These are phyloP conservation scores for Podospora fimiseda DNA, from an alignment of 495 filamentous ascomycete genomes.

Conservation along the genomic window DNA sequence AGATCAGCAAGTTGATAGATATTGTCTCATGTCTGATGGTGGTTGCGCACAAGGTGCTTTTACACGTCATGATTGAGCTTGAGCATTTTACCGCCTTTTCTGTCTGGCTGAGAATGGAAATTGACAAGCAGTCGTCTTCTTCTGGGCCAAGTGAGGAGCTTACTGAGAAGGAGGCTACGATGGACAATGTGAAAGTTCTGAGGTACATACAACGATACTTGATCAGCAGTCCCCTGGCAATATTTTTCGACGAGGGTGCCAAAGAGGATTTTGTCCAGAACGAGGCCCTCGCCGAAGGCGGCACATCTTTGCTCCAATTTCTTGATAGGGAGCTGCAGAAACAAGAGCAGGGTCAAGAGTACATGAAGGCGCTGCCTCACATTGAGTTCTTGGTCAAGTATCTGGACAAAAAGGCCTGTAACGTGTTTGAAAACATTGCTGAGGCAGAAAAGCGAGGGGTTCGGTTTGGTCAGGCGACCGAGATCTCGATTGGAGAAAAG, in stretches of 20 bases:
- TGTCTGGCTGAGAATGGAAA: conserved; percentile 77
- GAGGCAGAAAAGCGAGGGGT: conserved; percentile 50
- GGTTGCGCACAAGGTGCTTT: conserved; percentile 65
- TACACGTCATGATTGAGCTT: conserved; percentile 67
- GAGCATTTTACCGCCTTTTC: conserved; percentile 74
- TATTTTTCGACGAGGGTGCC: conserved; percentile 34
- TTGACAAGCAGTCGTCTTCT: conserved; percentile 53
- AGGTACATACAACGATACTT: conserved; percentile 48
- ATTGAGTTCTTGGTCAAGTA: conserved; percentile 42
- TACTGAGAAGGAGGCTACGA: conserved; percentile 47
- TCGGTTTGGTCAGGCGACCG: conserved; percentile 40
- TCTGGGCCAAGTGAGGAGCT: conserved; percentile 43
- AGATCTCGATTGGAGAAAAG: conserved; percentile 29
- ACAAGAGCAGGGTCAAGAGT: conserved; percentile 32
- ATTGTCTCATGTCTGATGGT: conserved; percentile 70
- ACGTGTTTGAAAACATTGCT: conserved; percentile 47
- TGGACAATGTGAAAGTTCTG: conserved; percentile 49
- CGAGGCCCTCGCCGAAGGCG: conserved; percentile 29
- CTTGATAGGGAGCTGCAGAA: conserved; percentile 42
- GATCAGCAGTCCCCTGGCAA: conserved; percentile 37
- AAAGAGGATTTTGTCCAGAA: conserved; percentile 24
- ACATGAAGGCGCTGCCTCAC: conserved; percentile 33
- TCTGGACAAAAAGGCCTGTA: conserved; percentile 31
- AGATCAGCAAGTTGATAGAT: conserved; percentile 53
- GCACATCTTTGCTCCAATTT: conserved; percentile 36